phyloP scores from a whole-genome alignment of 2,329 filamentous ascomycete genomes.

The Aphanocladium album region DNA sequence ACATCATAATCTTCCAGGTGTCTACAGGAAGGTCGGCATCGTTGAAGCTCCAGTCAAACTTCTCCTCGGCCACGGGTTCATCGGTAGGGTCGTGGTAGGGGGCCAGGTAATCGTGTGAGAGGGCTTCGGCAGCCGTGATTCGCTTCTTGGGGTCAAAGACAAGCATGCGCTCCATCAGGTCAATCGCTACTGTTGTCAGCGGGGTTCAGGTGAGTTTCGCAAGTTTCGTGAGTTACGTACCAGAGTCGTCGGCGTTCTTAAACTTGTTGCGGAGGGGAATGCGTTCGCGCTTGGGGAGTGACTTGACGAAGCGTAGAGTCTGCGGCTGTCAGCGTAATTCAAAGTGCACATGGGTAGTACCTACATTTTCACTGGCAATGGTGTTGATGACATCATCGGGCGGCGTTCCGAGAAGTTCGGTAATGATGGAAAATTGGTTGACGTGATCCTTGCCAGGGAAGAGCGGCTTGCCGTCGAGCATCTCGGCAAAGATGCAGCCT shows the following conservation, averaged over 20 bases:
- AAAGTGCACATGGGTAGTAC: conserved; percentile 27
- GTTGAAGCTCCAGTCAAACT: conserved; percentile 99
- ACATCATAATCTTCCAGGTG: conserved; percentile 99
- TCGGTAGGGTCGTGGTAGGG: conserved; percentile 97
- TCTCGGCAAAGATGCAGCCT: conserved; percentile 98
- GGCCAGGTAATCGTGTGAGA: conserved; percentile 87
- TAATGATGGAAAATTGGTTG: conserved; percentile 99
- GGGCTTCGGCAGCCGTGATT: conserved; percentile 77
- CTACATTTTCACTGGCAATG: conserved; percentile 95
- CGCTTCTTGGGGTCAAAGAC: conserved; percentile 98
- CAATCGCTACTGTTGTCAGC: conserved; percentile 63
- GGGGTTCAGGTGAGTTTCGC: not conserved
- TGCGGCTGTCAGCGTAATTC: conserved; percentile 30
- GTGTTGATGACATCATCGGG: conserved; percentile 98
- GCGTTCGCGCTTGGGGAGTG: conserved; percentile 87
- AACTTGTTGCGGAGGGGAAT: conserved; percentile 86
- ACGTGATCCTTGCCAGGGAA: conserved; percentile 99
- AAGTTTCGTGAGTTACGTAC: conserved; percentile 46
- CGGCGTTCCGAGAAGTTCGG: conserved; percentile 89
- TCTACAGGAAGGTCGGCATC: conserved; percentile 95
- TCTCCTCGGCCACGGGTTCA: conserved; percentile 91
- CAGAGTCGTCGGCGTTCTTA: conserved; percentile 83
- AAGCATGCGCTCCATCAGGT: conserved; percentile 92
- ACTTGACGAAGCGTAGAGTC: conserved; percentile 97
- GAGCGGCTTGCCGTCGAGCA: conserved; percentile 96